Evolutionary conservation across 2,329 filamentous ascomycete genomes (phyloP), one percentile per base, ranked within the genome.

Genomic region (Xylaria sp.): DNA sequence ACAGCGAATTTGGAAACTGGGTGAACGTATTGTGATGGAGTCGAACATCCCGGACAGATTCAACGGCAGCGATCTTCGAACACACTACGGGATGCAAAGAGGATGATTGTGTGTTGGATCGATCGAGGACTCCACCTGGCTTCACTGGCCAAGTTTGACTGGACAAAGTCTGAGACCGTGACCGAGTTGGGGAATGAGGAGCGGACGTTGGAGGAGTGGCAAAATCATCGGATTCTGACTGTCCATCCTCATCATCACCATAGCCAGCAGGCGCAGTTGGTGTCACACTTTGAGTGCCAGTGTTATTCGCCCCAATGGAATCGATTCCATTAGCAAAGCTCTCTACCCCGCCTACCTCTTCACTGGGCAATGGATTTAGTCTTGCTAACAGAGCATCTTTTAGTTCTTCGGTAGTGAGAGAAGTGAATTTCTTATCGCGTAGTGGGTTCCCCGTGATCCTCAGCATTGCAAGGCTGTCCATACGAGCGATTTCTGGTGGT

Each of bases 401-500:
- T 70, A 98, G 83, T 63, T 96, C 92, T 15, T 93, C 92, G 0
- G 92, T 94, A 26, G 87, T 87, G 81, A 97, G 92, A 0, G 88
- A 91, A 15, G 94, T 84, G 73, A 96, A 93, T 77, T 94, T 97
- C 77, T 92, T 94, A 77, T 97, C 94, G 15, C 92, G 87, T 15
- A 99, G 83, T 0, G 96, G 96, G 75, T 99, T 99, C n/a, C 93
- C 94, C 51, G 90, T 90, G 38, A 99, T 84, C 4, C 90, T 89
- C 49, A 98, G 86, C 77, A 90, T 90, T 23, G 89, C 86, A 10
- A 99, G 82, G 53, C 82, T 89, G 6, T 93, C 89, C 93, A 98
- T 97, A 31, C 88, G 83, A 5, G 91, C 92, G 66, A 98, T 88
- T 71, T 89, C 90, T 0, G 93, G 86, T 36, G 96, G 92, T 7